A percentile compares a stretch with the other conserved stretches of the same genome.
phyloP scores from a whole-genome alignment of 345 rosid genomes.

The Adansonia digitata region DNA sequence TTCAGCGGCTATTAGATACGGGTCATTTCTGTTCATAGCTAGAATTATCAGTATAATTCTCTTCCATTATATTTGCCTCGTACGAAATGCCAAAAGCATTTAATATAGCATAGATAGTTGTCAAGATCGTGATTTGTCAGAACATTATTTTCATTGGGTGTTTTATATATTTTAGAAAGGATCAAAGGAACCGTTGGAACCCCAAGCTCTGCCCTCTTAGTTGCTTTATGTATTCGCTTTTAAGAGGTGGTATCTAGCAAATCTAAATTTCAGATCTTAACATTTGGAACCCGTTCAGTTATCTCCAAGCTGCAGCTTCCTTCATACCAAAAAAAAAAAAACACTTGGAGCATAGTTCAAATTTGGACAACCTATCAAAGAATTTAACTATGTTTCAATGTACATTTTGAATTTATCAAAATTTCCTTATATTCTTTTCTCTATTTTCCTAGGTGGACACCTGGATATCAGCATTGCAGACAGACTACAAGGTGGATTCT shows the following conservation, averaged over 20 bases:
- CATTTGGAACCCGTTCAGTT: no score
- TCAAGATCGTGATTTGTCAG: background rate
- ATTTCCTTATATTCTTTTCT: background rate
- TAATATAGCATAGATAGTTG: background rate
- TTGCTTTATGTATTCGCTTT: no score
- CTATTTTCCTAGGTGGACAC: constrained; percentile 49
- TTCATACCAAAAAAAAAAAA: no score
- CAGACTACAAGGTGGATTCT: constrained; percentile 42
- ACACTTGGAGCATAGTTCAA: background rate
- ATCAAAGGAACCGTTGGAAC: background rate
- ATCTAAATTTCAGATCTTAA: no score
- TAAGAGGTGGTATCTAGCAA: no score
- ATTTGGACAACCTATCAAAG: background rate
- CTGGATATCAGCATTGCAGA: constrained; percentile 56
- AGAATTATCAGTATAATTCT: background rate
- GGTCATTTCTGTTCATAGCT: background rate
- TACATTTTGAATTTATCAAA: background rate
- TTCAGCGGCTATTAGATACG: background rate
- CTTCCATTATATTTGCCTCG: background rate
- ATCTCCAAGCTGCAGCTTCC: no score
- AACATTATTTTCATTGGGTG: background rate
- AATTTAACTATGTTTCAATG: background rate
- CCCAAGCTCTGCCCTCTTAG: no score
- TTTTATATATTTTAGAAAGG: background rate
- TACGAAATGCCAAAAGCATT: background rate